Conservation (phyloP, 345 rosid genomes). For the Gossypium mustelinum region DNA sequence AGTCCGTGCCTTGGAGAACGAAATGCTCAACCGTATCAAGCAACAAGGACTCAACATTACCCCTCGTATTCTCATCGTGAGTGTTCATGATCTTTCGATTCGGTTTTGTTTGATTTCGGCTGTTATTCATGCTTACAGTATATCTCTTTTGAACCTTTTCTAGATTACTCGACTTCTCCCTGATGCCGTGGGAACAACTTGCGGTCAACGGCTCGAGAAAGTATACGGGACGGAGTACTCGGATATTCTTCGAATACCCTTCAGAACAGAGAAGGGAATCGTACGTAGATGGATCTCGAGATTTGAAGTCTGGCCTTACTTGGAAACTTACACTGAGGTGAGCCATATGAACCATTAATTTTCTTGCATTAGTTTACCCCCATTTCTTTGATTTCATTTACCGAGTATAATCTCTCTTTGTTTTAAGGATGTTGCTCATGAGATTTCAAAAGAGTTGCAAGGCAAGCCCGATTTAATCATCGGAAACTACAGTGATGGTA, state of each 20-base stretch:
- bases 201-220: conserved; percentile 87
- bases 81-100: conserved; percentile 18
- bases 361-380: not conserved
- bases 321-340: conserved; percentile 87
- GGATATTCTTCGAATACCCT: conserved; percentile 86
- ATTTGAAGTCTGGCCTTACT: conserved; percentile 96
- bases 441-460: conserved; percentile 72
- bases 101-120: not conserved
- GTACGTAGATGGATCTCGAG: conserved; percentile 90
- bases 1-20: conserved; percentile 89
- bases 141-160: conserved; percentile 1
- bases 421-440: conserved; percentile 71
- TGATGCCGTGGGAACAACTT: conserved; percentile 90
- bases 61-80: conserved; percentile 81
- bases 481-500: conserved; percentile 95
- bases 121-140: conserved; percentile 16
- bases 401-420: not conserved
- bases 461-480: conserved; percentile 91
- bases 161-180: conserved; percentile 89
- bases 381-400: not conserved
- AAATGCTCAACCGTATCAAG: conserved; percentile 85
- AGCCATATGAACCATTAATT: not conserved
- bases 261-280: conserved; percentile 70
- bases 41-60: conserved; percentile 84
- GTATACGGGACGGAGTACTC: conserved; percentile 68